Percentiles rank a stretch among this genome's conserved stretches.
Evolutionary conservation across 2,329 filamentous ascomycete species (phyloP).

Genomic region (Zymoseptoria passerinii): DNA sequence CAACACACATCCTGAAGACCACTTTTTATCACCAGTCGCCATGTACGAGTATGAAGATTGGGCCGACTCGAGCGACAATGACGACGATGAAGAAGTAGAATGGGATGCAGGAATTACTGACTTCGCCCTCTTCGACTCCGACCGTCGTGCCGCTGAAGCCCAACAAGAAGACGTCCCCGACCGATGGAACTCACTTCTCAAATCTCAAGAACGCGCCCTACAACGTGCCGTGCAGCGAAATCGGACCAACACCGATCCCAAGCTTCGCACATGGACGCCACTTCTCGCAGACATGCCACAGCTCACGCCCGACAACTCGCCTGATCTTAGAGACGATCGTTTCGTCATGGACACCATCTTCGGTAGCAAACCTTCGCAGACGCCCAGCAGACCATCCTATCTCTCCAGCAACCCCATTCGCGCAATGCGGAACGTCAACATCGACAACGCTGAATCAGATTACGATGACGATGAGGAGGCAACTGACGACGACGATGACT

Average conservation of each 20-base stretch:
- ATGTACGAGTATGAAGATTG: constrained; percentile 26
- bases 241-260: constrained; percentile 10
- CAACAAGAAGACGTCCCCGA: constrained; percentile 15
- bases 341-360: constrained; percentile 18
- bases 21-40: constrained; percentile 25
- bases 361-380: background rate
- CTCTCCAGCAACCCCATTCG: constrained; percentile 12
- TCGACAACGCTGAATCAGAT: constrained; percentile 7
- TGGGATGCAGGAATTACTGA: constrained; percentile 30
- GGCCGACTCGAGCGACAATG: constrained; percentile 21
- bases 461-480: constrained; percentile 10
- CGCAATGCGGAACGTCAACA: background rate
- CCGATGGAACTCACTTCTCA: constrained; percentile 22
- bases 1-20: constrained; percentile 23
- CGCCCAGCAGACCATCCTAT: constrained; percentile 11
- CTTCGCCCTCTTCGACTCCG: constrained; percentile 27
- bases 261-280: constrained; percentile 12
- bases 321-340: constrained; percentile 21
- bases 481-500: constrained; percentile 13
- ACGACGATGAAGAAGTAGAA: constrained; percentile 22
- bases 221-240: constrained; percentile 22
- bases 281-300: constrained; percentile 20
- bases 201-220: constrained; percentile 18
- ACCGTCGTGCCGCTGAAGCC: constrained; percentile 21
- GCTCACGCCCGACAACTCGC: constrained; percentile 28